A percentile compares a stretch with the other conserved stretches of the same genome.
Evolutionary conservation across 306 rosid genomes (phyloP).

Genomic region (Trifolium dubium): DNA sequence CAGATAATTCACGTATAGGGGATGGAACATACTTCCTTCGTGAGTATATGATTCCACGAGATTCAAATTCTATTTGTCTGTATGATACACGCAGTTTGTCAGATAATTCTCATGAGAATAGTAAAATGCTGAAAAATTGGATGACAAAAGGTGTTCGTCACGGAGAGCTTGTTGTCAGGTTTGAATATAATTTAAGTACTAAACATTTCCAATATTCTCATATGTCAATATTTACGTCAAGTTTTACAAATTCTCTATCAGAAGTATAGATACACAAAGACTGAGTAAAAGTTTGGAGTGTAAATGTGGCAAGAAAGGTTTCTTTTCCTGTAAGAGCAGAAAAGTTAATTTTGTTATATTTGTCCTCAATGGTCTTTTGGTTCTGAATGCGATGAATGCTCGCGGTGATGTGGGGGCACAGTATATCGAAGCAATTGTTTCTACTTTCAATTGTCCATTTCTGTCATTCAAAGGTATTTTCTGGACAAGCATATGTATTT

Average conservation of each 20-base stretch:
- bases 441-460: constrained; percentile 67
- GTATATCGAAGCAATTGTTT: constrained; percentile 51
- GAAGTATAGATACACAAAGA: constrained; percentile 60
- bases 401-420: constrained; percentile 47
- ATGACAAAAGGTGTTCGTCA: constrained; percentile 77
- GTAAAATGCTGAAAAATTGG: constrained; percentile 61
- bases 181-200: constrained; percentile 38
- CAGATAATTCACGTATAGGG: constrained; percentile 68
- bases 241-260: constrained; percentile 49
- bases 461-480: constrained; percentile 75
- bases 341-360: constrained; percentile 75
- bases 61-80: constrained; percentile 67
- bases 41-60: constrained; percentile 79
- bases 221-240: constrained; percentile 32
- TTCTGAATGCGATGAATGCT: constrained; percentile 57
- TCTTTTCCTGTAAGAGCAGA: constrained; percentile 50
- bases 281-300: constrained; percentile 53
- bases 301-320: constrained; percentile 52
- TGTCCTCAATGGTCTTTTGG: constrained; percentile 67
- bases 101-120: constrained; percentile 51
- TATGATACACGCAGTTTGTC: constrained; percentile 84
- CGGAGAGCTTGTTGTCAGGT: constrained; percentile 81
- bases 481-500: constrained; percentile 17
- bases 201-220: constrained; percentile 30
- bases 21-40: constrained; percentile 88